Evolutionary conservation across 176 grass and related monocot genomes (phyloP), one percentile per base, ranked within the genome.

Genomic region (Luzula sylvatica): DNA sequence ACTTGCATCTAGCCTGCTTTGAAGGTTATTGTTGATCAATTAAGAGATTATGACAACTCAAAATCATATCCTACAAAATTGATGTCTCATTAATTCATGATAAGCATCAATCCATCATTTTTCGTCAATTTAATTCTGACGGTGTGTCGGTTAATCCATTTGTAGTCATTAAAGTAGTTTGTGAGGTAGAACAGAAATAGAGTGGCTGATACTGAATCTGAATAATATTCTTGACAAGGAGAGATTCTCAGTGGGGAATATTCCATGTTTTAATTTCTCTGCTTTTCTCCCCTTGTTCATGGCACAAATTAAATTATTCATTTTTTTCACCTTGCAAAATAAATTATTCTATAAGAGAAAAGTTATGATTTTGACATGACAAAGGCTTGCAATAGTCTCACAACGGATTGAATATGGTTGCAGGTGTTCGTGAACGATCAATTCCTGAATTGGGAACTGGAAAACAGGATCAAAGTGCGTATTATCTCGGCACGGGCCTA

Each of bases 361-460:
- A 20, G 38, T 45, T 42, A 15, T 43, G 22, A 61, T 50, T 64
- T 16, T 64, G 11, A 64, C 43, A 14, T 49, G 32, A 42, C 11
- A 8, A 45, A 29, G 22, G 45, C 43, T 13, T 8, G 38, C 20
- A 63, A 46, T 15, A 32, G 16, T 15, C 24, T 63, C 27, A 32
- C 28, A 32, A 20, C 14, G 65, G 59, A 65, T 49, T 46, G 14
- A 67, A 42, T 21, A 65, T 67, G 61, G 7, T 48, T 47, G 15
- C 50, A 87, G 83, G 86, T 98, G 40, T 98, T 80, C 45, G 92
- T 98, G 23, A 98, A 98, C 15, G 92, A 98, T 56, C 92, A 98
- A 69, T 98, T 98, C 68, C 86, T 98, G 60, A 98, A 98, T 64
- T 98, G 92, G 92, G 92, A 98, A 54, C 75, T 78, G 0, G 75